Percentiles rank a stretch among this genome's conserved stretches.
Conservation (phyloP, 495 filamentous ascomycete species). For the Lentithecium fluviatile region DNA sequence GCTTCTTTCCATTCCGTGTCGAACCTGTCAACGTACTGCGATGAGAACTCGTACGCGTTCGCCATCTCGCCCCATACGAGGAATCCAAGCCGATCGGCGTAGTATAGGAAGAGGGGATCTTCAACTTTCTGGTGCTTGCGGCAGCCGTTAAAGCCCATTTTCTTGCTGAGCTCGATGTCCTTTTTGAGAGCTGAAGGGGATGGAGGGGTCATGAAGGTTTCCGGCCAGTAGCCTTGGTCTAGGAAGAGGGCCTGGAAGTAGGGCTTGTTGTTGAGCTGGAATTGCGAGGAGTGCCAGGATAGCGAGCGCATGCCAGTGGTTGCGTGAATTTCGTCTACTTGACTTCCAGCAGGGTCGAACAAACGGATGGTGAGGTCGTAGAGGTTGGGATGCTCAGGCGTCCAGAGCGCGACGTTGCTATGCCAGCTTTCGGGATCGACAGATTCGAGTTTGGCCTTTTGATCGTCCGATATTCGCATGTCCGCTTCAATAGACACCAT, state of each 20-base stretch:
- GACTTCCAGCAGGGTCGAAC: slow-evolving; percentile 36
- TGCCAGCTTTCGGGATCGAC: slow-evolving; percentile 47
- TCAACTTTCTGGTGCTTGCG: slow-evolving; percentile 57
- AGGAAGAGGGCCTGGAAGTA: slow-evolving; percentile 64
- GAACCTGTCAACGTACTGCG: slow-evolving; percentile 54
- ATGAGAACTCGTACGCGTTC: slow-evolving; percentile 48
- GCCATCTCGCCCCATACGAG: slow-evolving; percentile 44
- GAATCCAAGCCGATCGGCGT: slow-evolving; percentile 40
- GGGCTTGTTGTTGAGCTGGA: slow-evolving; percentile 62
- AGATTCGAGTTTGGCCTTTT: slow-evolving; percentile 10
- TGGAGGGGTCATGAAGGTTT: slow-evolving; percentile 61
- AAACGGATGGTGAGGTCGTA: slow-evolving; percentile 61
- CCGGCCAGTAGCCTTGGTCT: slow-evolving; percentile 69
- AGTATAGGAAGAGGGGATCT: slow-evolving; percentile 42
- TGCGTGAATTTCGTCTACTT: slow-evolving; percentile 53
- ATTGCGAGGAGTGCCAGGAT: slow-evolving; percentile 51
- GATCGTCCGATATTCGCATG: slow-evolving; percentile 28
- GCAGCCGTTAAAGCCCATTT: slow-evolving; percentile 63
- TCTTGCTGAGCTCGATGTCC: slow-evolving; percentile 60
- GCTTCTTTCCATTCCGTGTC: slow-evolving; percentile 57
- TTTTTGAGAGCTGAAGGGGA: slow-evolving; percentile 61
- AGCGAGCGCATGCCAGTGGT: slow-evolving; percentile 69
- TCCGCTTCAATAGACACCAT: slow-evolving; percentile 49
- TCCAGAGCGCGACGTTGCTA: slow-evolving; percentile 50
- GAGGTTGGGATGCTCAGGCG: slow-evolving; percentile 57